Evolutionary conservation across 192 early-diverging fungal species (phyloP), one percentile per base, ranked within the genome.

Genomic region (Podila horticola): DNA sequence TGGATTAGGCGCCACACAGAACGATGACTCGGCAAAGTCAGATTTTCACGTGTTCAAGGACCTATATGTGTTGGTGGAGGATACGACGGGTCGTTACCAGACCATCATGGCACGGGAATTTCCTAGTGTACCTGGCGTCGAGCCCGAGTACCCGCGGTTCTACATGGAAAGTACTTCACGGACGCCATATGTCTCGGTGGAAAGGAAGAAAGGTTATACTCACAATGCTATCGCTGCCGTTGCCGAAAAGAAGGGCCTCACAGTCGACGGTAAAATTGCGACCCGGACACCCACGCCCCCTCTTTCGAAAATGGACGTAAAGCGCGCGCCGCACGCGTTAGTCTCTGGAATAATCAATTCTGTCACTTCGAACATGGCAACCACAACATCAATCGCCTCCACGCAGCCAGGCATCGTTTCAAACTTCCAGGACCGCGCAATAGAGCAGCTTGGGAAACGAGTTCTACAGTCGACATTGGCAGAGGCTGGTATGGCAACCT

Each of bases 361-460:
- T 5, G 45, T 79, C 31, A 79, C 60, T 0, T 79, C 76, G 1
- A 66, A 62, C 29, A 33, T 58, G 11, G 41, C 67, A 17, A 64
- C 76, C 4, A 72, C 70, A 11, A 79, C 66, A 9, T 64, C 66
- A 67, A 24, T 48, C 33, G 1, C 22, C 61, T 22, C 69, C 62
- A 22, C 52, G 0, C 52, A 55, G 24, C 8, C 52, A 24, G 24
- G 52, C 24, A 55, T 26, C 22, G 24, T 26, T 10, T 24, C 52
- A 5, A n/a, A 48, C 30, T 26, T 15, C 17, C 76, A 70, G 31
- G 64, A 71, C 41, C 62, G 34, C 19, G 59, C 64, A 10, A 3
- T 79, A 15, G 69, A 72, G 30, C 69, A 79, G 29, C 66, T 79
- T 57, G 76, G 66, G 19, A 79, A 72, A 30, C 64, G 76, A 19